Evolutionary conservation across 1,284 basidiomycete genomes (phyloP).

Genomic region (Moniliophthora roreri): DNA sequence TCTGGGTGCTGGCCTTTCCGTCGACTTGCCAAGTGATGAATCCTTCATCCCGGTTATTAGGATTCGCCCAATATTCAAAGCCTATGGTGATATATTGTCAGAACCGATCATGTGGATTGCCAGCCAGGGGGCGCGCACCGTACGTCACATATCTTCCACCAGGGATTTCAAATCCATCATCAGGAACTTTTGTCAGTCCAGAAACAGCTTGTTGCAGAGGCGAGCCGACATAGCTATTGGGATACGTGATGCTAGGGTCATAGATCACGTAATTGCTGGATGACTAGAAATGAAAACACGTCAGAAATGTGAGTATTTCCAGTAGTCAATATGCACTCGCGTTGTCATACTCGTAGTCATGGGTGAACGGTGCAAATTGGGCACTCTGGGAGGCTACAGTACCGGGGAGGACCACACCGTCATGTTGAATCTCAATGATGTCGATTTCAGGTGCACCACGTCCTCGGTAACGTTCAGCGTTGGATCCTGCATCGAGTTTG

Average conservation of each 20-base stretch:
- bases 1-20: constrained; percentile 47
- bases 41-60: constrained; percentile 48
- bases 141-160: constrained; percentile 45
- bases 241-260: constrained; percentile 44
- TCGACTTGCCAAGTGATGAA: constrained; percentile 69
- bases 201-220: constrained; percentile 60
- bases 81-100: constrained; percentile 34
- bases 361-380: constrained; percentile 66
- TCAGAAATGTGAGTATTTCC: neutral
- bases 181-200: constrained; percentile 46
- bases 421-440: constrained; percentile 72
- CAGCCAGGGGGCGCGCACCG: constrained; percentile 30
- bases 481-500: constrained; percentile 24
- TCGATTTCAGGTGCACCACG: constrained; percentile 86
- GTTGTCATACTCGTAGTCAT: constrained; percentile 51
- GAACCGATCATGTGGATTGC: neutral
- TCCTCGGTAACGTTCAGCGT: constrained; percentile 41
- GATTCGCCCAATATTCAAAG: constrained; percentile 71
- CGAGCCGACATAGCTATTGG: constrained; percentile 59
- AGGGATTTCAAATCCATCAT: constrained; percentile 53
- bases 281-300: constrained; percentile 20
- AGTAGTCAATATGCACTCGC: constrained; percentile 14
- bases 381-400: constrained; percentile 62
- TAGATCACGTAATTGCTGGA: constrained; percentile 47
- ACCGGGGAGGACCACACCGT: constrained; percentile 30